Percentiles rank a stretch among this genome's conserved stretches.
These are phyloP conservation scores for Apiospora sp. DNA, from an alignment of 2,329 filamentous ascomycete genomes.

Conservation along the genomic window DNA sequence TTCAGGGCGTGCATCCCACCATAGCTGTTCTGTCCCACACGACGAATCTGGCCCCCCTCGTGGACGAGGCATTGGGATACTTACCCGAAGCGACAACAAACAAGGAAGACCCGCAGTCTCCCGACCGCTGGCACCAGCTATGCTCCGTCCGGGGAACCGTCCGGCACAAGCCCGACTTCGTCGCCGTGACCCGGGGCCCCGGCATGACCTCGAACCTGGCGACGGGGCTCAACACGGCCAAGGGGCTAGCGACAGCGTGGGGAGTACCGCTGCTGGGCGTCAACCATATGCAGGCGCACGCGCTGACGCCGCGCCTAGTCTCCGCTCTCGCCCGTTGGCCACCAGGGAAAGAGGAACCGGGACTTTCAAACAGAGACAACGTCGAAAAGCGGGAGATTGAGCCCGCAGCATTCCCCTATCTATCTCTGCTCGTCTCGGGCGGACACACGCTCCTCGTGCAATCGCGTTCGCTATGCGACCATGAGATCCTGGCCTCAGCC, in stretches of 20 bases:
- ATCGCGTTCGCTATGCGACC: constrained; percentile 72
- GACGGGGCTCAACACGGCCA: constrained; percentile 82
- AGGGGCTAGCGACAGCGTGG: constrained; percentile 87
- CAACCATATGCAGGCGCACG: constrained; percentile 98
- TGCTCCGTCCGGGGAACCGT: constrained; percentile 37
- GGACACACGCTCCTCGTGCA: constrained; percentile 89
- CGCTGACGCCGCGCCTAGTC: constrained; percentile 83
- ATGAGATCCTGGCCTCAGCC: constrained; percentile 76
- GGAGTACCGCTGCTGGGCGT: constrained; percentile 83
- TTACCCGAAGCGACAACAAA: constrained; percentile 49
- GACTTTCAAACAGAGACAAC: neutral
- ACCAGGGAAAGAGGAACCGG: no score
- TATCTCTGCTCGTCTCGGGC: constrained; percentile 88
- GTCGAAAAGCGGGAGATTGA: neutral
- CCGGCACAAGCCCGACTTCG: constrained; percentile 73
- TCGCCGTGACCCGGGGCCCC: constrained; percentile 90
- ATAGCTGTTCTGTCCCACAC: constrained; percentile 80
- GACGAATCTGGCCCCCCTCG: constrained; percentile 70
- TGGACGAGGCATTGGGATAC: constrained; percentile 67
- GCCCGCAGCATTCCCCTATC: constrained; percentile 75
- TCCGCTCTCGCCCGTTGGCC: constrained; percentile 57
- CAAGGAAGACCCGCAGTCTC: constrained; percentile 28
- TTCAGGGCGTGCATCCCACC: constrained; percentile 81
- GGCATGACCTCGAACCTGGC: constrained; percentile 84
- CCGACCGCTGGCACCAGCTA: constrained; percentile 28